phyloP scores from a whole-genome alignment of 768 basidiomycete species.

The Rhodotorula toruloides region DNA sequence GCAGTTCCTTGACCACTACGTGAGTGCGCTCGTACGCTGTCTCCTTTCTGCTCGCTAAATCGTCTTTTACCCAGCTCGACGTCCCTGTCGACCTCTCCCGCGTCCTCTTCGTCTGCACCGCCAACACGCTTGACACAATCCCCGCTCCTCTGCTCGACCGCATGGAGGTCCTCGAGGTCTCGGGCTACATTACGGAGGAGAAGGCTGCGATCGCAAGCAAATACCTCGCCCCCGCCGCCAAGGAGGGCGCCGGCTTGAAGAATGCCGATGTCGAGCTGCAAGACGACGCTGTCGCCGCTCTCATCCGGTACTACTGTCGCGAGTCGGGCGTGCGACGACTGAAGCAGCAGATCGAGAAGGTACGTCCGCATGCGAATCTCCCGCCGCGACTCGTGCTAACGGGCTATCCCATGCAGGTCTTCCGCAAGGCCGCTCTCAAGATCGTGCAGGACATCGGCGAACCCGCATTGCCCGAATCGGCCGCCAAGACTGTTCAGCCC shows the following conservation, averaged over 20 bases:
- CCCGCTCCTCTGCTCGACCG: conserved; percentile 82
- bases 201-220: conserved; percentile 93
- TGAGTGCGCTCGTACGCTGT: conserved; percentile 80
- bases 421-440: conserved; percentile 88
- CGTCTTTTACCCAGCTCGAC: conserved; percentile 54
- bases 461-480: conserved; percentile 59
- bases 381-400: neutral
- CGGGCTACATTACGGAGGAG: conserved; percentile 65
- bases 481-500: conserved; percentile 44
- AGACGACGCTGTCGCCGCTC: conserved; percentile 67
- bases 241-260: conserved; percentile 79
- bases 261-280: conserved; percentile 76
- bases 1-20: conserved; percentile 72
- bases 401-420: conserved; percentile 65
- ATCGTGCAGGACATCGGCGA: conserved; percentile 88
- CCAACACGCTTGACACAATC: conserved; percentile 85
- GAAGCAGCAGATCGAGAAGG: conserved; percentile 99
- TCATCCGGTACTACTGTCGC: conserved; percentile 95
- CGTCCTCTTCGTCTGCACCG: conserved; percentile 95
- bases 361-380: conserved; percentile 43
- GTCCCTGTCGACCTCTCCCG: conserved; percentile 89
- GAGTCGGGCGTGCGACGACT: conserved; percentile 94
- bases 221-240: conserved; percentile 87
- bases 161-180: conserved; percentile 80
- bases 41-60: conserved; percentile 53